Evolutionary conservation across 352 stramenopile genomes (phyloP).

Genomic region (Thalassiosira livingstoniorum): DNA sequence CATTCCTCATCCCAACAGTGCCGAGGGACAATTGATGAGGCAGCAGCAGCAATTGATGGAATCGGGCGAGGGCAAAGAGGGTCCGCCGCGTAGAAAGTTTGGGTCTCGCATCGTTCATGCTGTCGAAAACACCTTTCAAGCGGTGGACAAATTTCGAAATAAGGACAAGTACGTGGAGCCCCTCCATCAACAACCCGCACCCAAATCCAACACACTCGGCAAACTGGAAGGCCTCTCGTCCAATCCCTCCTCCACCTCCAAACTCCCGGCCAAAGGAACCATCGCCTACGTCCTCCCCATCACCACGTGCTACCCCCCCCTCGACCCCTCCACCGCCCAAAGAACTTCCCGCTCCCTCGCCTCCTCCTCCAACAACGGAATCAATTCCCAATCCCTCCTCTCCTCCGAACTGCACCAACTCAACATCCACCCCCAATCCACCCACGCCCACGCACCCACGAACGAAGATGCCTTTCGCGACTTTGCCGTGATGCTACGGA

Average conservation of each 20-base stretch:
- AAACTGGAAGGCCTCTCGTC: too few relatives aligned
- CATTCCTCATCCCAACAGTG: conserved; percentile 25
- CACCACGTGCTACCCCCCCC: conserved; percentile 30
- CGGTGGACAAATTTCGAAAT: neutral
- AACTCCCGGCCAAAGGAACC: conserved; percentile 33
- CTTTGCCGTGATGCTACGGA: conserved; percentile 52
- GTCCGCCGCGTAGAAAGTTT: neutral
- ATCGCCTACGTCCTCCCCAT: conserved; percentile 46
- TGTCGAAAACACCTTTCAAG: neutral
- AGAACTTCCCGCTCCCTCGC: neutral
- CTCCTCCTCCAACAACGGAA: neutral
- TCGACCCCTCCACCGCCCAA: neutral
- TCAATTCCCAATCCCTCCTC: conserved; percentile 23
- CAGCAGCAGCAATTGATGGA: too few relatives aligned
- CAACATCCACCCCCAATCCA: conserved; percentile 30
- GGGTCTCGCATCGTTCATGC: neutral
- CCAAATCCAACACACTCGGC: neutral
- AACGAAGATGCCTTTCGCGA: conserved; percentile 47
- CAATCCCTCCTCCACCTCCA: too few relatives aligned
- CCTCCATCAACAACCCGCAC: neutral
- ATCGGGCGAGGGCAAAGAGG: conserved; percentile 10
- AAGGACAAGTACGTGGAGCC: neutral
- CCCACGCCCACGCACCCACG: conserved; percentile 38
- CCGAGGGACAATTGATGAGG: too few relatives aligned
- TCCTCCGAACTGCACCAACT: too few relatives aligned